phyloP scores from a whole-genome alignment of 495 filamentous ascomycete species.

The Xylona heveae region DNA sequence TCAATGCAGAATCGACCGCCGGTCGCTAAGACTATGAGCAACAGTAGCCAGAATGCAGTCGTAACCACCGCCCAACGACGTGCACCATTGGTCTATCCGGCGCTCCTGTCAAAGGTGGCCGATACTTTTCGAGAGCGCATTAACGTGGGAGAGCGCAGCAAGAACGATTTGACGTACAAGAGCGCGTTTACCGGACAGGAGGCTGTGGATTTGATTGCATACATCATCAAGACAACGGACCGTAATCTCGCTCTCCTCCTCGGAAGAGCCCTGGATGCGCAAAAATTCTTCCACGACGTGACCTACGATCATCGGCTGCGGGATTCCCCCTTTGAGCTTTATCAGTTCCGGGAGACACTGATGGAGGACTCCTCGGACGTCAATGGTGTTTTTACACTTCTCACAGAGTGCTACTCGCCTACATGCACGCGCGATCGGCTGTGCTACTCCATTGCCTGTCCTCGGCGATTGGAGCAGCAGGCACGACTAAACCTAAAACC shows the following conservation, averaged over 20 bases:
- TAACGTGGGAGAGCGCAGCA: slow-evolving; percentile 60
- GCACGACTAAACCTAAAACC: slow-evolving; percentile 80
- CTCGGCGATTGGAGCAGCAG: slow-evolving; percentile 83
- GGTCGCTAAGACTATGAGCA: slow-evolving; percentile 17
- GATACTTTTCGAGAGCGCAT: slow-evolving; percentile 81
- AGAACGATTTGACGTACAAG: slow-evolving; percentile 95
- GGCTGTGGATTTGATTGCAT: slow-evolving; percentile 82
- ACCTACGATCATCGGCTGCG: slow-evolving; percentile 92
- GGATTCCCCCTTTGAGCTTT: slow-evolving; percentile 78
- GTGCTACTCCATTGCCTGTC: slow-evolving; percentile 97
- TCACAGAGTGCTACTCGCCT: slow-evolving; percentile 95
- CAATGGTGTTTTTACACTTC: slow-evolving; percentile 88
- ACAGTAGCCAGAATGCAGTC: slow-evolving; percentile 17
- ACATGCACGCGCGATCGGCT: slow-evolving; percentile 88
- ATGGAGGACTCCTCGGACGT: slow-evolving; percentile 76
- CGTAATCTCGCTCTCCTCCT: slow-evolving; percentile 83
- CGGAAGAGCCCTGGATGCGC: slow-evolving; percentile 86
- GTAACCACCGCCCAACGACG: slow-evolving; percentile 30
- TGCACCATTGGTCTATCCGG: slow-evolving; percentile 78
- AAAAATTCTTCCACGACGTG: slow-evolving; percentile 99
- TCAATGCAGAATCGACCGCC: slow-evolving; percentile 25
- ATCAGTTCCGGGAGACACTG: slow-evolving; percentile 87
- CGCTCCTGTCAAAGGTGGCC: slow-evolving; percentile 72
- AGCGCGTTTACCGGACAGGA: slow-evolving; percentile 88
- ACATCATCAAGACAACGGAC: slow-evolving; percentile 92